These are phyloP conservation scores for Fonsecaea erecta DNA, from an alignment of 2,329 filamentous ascomycete species.

Conservation along the genomic window DNA sequence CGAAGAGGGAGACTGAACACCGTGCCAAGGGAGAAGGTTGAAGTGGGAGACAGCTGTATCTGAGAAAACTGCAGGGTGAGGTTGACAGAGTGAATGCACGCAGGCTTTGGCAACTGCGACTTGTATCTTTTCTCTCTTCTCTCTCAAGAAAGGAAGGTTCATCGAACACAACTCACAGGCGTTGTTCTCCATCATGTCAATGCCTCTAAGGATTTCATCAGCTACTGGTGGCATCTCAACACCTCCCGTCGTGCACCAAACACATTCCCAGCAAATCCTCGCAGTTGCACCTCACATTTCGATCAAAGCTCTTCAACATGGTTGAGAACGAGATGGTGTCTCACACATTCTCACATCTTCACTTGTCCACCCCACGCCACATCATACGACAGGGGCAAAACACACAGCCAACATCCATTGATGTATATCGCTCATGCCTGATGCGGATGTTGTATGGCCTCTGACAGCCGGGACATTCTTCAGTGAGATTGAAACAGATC, in stretches of 20 bases:
- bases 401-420: slow-evolving; percentile 5
- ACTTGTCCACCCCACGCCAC: neutral
- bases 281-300: neutral
- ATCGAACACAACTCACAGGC: neutral
- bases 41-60: neutral
- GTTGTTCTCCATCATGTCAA: neutral
- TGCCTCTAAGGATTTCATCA: neutral
- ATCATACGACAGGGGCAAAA: neutral
- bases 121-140: neutral
- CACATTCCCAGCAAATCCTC: neutral
- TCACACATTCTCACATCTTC: neutral
- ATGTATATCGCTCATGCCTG: neutral
- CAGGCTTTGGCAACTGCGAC: neutral
- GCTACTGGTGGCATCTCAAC: neutral
- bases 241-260: neutral
- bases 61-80: neutral
- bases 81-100: neutral
- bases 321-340: too few relatives aligned
- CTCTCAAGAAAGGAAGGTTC: neutral
- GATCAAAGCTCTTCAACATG: neutral
- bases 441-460: slow-evolving; percentile 9
- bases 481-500: slow-evolving; percentile 4
- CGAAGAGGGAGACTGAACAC: neutral
- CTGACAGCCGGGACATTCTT: slow-evolving; percentile 4
- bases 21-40: neutral